Conservation (phyloP, 1,284 basidiomycete species). For the Pterulicium gracile region DNA sequence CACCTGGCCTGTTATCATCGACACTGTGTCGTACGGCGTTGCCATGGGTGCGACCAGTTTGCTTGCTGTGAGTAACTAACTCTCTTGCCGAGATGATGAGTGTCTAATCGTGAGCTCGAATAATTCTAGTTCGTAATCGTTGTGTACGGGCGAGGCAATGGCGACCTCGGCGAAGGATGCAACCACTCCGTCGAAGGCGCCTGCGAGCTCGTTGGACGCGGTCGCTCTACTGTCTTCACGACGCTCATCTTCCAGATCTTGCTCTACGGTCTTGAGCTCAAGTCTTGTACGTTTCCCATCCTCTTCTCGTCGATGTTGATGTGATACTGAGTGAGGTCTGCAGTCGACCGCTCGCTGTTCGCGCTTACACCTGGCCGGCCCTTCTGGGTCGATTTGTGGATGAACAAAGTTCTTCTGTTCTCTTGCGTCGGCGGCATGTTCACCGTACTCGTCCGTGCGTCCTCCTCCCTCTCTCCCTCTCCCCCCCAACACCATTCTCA, state of each 20-base stretch:
- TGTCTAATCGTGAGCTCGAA: neutral
- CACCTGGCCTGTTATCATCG: constrained; percentile 35
- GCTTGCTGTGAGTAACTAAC: constrained; percentile 23
- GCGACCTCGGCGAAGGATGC: constrained; percentile 36
- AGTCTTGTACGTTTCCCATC: constrained; percentile 19
- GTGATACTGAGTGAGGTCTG: neutral
- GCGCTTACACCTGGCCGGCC: neutral
- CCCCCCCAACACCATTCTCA: neutral
- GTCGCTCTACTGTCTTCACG: constrained; percentile 41
- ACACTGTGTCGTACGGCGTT: constrained; percentile 54
- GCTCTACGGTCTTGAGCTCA: constrained; percentile 31
- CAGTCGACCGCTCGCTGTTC: neutral
- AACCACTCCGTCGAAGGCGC: constrained; percentile 28
- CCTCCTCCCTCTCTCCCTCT: neutral
- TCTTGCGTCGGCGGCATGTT: neutral
- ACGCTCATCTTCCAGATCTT: constrained; percentile 39
- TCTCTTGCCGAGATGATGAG: neutral
- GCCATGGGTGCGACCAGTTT: constrained; percentile 49
- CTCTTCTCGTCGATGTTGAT: neutral
- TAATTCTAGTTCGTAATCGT: constrained; percentile 36
- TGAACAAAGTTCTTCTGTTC: neutral
- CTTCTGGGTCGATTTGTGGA: neutral
- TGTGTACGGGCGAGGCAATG: constrained; percentile 38
- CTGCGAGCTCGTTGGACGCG: constrained; percentile 39
- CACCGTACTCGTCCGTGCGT: neutral